phyloP scores from a whole-genome alignment of 2,329 filamentous ascomycete species.

The Pseudophaeomoniella oleicola region DNA sequence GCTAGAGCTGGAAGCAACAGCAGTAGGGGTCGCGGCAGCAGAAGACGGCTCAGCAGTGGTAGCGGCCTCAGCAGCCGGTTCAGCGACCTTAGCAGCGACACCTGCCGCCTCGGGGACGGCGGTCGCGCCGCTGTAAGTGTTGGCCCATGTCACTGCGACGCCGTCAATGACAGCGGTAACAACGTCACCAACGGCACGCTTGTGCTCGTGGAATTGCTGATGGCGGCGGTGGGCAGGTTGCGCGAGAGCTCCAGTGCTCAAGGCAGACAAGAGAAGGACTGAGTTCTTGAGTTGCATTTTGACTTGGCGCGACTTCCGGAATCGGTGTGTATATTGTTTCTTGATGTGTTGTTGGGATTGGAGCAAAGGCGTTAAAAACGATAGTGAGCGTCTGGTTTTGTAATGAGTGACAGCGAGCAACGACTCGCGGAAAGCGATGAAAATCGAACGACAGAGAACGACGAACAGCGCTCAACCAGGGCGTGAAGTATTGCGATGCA shows the following conservation, averaged over 20 bases:
- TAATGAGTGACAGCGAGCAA: neutral
- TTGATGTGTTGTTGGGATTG: no score
- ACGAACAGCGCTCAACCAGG: neutral
- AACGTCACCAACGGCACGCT: conserved; percentile 33
- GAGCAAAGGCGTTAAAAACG: no score
- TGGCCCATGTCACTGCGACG: conserved; percentile 36
- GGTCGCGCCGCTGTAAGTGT: conserved; percentile 33
- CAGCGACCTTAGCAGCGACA: no score
- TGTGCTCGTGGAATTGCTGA: conserved; percentile 14
- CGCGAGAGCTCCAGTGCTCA: neutral
- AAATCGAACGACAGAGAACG: neutral
- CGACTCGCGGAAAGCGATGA: neutral
- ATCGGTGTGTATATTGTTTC: no score
- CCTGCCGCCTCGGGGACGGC: conserved; percentile 2
- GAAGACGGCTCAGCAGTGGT: conserved; percentile 4
- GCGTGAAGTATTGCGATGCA: neutral
- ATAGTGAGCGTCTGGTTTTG: neutral
- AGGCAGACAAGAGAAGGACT: neutral
- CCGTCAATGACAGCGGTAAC: conserved; percentile 43
- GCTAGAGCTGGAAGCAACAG: conserved; percentile 3
- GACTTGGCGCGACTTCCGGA: neutral
- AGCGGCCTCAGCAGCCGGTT: neutral
- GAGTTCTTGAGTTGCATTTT: neutral
- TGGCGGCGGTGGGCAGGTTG: neutral
- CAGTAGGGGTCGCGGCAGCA: conserved; percentile 4